phyloP scores from a whole-genome alignment of 495 filamentous ascomycete genomes.

The Sordaria brevicollis region DNA sequence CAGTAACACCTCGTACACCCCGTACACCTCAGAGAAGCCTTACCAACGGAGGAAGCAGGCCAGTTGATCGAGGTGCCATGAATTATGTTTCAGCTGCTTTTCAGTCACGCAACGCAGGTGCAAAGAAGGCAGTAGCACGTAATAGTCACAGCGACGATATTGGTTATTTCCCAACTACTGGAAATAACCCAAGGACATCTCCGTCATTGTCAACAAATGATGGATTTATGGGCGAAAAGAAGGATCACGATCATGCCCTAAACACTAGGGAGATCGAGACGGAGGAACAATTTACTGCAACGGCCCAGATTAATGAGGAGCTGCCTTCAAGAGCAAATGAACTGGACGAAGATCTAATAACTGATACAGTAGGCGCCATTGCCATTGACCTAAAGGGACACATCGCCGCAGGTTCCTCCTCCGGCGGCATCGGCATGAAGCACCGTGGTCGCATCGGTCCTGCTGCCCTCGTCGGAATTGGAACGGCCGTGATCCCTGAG shows the following conservation, averaged over 20 bases:
- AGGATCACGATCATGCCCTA: not conserved
- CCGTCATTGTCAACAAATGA: conserved; percentile 11
- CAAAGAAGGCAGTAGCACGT: conserved; percentile 6
- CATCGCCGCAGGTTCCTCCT: conserved; percentile 95
- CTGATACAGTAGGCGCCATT: conserved; percentile 91
- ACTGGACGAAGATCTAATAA: conserved; percentile 47
- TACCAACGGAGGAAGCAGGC: not conserved
- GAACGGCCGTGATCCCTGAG: conserved; percentile 72
- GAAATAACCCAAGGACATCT: not conserved
- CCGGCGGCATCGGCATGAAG: conserved; percentile 98
- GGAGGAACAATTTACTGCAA: not conserved
- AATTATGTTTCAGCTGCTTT: conserved; percentile 6
- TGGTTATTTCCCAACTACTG: not conserved
- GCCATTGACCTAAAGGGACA: conserved; percentile 76
- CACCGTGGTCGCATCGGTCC: conserved; percentile 83
- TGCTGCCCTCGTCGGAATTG: conserved; percentile 84
- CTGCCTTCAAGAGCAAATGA: not conserved
- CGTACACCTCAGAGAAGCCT: not conserved
- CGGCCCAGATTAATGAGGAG: not conserved
- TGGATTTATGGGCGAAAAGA: conserved; percentile 9
- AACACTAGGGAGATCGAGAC: not conserved
- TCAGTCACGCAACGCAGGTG: conserved; percentile 5
- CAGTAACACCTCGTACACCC: conserved; percentile 1
- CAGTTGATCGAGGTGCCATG: conserved; percentile 3
- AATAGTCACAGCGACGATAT: conserved; percentile 10